Evolutionary conservation across 352 stramenopile genomes (phyloP).

Genomic region (Globisporangium nodosum): DNA sequence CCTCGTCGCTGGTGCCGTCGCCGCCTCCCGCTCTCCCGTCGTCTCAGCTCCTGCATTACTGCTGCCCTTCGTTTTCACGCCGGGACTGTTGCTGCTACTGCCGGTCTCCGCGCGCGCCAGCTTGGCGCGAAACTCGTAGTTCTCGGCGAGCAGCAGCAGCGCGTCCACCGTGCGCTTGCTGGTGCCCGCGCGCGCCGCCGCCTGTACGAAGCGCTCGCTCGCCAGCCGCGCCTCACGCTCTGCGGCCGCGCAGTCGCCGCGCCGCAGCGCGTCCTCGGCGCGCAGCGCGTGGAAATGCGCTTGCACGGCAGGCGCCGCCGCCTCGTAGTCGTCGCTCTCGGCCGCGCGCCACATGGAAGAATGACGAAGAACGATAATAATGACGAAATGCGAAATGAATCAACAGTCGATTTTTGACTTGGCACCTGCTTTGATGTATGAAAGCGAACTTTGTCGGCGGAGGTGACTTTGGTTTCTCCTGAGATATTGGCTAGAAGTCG

Average conservation of each 20-base stretch:
- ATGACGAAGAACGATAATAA: neutral
- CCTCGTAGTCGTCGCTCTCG: slow-evolving; percentile 68
- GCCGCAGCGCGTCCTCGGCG: slow-evolving; percentile 52
- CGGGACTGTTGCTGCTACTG: neutral
- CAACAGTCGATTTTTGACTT: no score
- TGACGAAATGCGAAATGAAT: no score
- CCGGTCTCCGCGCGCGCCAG: slow-evolving; percentile 27
- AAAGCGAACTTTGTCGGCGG: no score
- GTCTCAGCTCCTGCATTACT: neutral
- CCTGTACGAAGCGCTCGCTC: slow-evolving; percentile 63
- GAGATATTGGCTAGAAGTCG: slow-evolving; percentile 30
- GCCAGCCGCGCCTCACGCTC: slow-evolving; percentile 69
- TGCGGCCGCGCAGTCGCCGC: slow-evolving; percentile 42
- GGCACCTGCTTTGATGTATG: no score
- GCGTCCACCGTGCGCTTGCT: slow-evolving; percentile 70
- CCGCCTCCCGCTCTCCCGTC: neutral
- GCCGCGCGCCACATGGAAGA: neutral
- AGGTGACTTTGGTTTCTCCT: no score
- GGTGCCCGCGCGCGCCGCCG: slow-evolving; percentile 33
- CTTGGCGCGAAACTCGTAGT: slow-evolving; percentile 75
- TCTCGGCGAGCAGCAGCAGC: slow-evolving; percentile 63
- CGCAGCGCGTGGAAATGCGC: slow-evolving; percentile 76
- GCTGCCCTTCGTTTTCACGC: neutral
- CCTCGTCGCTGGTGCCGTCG: no score
- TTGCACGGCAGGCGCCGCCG: slow-evolving; percentile 64